phyloP scores from a whole-genome alignment of 148 eudicot genomes.

The Rheum nobile region DNA sequence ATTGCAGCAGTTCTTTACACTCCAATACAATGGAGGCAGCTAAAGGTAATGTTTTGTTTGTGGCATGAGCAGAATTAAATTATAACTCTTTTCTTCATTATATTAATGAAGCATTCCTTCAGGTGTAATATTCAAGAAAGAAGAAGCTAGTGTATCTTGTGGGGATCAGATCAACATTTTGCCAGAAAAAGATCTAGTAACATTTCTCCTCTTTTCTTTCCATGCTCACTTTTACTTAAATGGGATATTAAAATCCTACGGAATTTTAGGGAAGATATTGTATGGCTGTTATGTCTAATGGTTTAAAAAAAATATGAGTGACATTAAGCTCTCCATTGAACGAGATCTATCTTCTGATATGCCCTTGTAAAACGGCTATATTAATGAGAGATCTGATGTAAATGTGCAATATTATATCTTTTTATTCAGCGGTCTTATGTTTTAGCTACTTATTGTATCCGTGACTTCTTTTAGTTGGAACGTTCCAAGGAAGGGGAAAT shows the following conservation, averaged over 20 bases:
- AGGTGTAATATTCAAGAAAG: conserved; percentile 16
- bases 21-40: conserved; percentile 13
- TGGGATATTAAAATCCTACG: neutral
- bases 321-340: neutral
- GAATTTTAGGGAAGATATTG: neutral
- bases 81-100: neutral
- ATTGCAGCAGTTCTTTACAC: conserved; percentile 8
- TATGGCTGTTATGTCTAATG: neutral
- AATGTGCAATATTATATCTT: neutral
- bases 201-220: conserved; percentile 8
- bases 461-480: conserved; percentile 18
- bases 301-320: neutral
- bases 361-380: neutral
- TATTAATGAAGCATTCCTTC: conserved; percentile 3
- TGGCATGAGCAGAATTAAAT: neutral
- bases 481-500: conserved; percentile 14
- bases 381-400: neutral
- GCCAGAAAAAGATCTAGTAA: conserved; percentile 25
- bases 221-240: neutral
- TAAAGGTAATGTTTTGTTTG: conserved; percentile 21
- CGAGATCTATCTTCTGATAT: neutral
- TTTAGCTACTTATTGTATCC: neutral
- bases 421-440: neutral
- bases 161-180: conserved; percentile 9
- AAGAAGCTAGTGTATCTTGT: conserved; percentile 8